Evolutionary conservation across 495 filamentous ascomycete genomes (phyloP).

Genomic region (Penicillium macrosclerotiorum): DNA sequence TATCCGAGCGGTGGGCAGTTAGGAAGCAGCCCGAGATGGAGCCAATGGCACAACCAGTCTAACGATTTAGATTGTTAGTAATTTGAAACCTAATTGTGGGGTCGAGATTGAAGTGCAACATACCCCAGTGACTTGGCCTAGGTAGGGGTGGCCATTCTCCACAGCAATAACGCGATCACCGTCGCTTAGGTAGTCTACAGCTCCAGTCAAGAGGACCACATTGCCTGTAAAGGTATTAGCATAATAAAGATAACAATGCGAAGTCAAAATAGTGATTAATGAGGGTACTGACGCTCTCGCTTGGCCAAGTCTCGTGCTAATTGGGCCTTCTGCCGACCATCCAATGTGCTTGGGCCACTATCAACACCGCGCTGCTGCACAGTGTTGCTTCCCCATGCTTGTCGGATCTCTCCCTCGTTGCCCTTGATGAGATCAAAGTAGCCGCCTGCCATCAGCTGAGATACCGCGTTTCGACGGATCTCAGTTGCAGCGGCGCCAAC

Average conservation of each 20-base stretch:
- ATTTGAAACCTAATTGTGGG: not conserved
- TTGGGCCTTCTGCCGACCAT: conserved; percentile 50
- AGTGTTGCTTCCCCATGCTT: conserved; percentile 54
- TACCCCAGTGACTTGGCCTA: conserved; percentile 79
- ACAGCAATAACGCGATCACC: conserved; percentile 64
- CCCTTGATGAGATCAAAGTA: conserved; percentile 91
- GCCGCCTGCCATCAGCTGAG: conserved; percentile 67
- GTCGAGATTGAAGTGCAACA: conserved; percentile 3
- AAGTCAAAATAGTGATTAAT: too few relatives aligned
- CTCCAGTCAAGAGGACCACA: conserved; percentile 84
- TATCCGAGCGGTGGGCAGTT: conserved; percentile 57
- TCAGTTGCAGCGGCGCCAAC: conserved; percentile 86
- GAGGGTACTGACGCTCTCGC: conserved; percentile 49
- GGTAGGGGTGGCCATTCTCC: conserved; percentile 72
- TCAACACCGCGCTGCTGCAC: conserved; percentile 88
- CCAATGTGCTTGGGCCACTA: conserved; percentile 59
- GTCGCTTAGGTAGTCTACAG: conserved; percentile 75
- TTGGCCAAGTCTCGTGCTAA: conserved; percentile 64
- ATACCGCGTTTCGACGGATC: conserved; percentile 67
- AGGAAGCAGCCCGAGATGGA: conserved; percentile 75
- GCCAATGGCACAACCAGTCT: conserved; percentile 82
- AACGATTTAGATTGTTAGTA: conserved; percentile 9
- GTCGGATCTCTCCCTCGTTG: conserved; percentile 85
- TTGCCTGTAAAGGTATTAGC: conserved; percentile 47
- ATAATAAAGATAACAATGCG: not conserved